Base-by-base conservation (phyloP, 805 yeast species). In the Zygotorulaspora florentina region DNA sequence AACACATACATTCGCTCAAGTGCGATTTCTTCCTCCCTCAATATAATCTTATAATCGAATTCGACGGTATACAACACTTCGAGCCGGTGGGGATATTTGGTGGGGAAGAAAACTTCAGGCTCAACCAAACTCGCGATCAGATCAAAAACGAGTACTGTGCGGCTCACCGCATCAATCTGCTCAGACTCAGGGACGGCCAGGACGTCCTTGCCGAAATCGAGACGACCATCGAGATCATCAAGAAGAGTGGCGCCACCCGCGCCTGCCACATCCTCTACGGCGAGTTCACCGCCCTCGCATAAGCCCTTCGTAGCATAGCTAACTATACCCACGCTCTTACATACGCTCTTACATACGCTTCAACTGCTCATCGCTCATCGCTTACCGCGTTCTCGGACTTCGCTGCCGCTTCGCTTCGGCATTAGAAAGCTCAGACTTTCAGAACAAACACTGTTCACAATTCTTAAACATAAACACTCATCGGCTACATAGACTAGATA, bases 61-160 rank as follows among this genome's bases (percentile, higher is more conserved):
- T 36, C 15, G 39, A 36, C 28, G 39, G 28, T 9, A 18, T 36
- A 5, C 39, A 36, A 7, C 39, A 36, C 15, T 36, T 36, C 26
- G 39, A 36, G 27, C 39, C 39, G 17, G 39, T 36, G 3, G 27
- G 18, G 4, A 27, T 27, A 27, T 36, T 27, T 17, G 39, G 39
- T 23, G 39, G 39, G 2, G 15, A 7, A 5, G 39, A 36, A 17
- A 36, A 18, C 27, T 36, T 36, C 13, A 17, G 3, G 13, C 17
- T 7, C n/a, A 27, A 10, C 4, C 39, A 36, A 13, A 28, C 39
- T 8, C 10, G 39, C 15, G 39, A 36, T 18, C 39, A 15, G 13
- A 10, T 18, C 17, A 36, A 36, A 12, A 20, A 36, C 39, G 28
- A 18, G 1, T 36, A 36, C 26, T 36, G 39, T 27, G 26, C 39